Conservation (phyloP, 2,329 filamentous ascomycete species). For the Trichophyton schoenleinii region DNA sequence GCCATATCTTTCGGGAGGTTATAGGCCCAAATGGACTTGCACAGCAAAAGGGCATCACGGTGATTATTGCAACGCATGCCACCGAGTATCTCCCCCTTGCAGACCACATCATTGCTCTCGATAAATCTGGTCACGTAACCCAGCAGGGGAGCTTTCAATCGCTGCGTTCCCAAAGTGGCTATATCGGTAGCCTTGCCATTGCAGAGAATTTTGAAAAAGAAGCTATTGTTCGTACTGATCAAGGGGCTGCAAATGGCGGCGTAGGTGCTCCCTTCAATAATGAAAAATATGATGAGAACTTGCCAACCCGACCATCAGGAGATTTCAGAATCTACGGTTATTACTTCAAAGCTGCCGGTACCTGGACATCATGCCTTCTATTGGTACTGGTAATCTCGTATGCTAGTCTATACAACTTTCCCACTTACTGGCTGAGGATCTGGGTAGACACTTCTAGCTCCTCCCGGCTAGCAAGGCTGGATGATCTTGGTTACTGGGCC, state of each 20-base stretch:
- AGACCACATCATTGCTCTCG: background rate
- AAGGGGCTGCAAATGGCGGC: background rate
- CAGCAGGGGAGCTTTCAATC: background rate
- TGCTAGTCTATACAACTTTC: background rate
- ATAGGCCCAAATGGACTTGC: constrained; percentile 37
- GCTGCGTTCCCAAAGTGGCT: background rate
- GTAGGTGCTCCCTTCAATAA: background rate
- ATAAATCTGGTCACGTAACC: background rate
- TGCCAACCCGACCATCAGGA: background rate
- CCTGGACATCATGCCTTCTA: background rate
- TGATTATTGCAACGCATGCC: constrained; percentile 21
- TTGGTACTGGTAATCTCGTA: background rate
- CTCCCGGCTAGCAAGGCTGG: background rate
- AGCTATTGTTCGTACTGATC: background rate
- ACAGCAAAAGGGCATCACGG: constrained; percentile 26
- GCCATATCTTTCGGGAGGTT: constrained; percentile 36
- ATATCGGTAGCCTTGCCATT: background rate
- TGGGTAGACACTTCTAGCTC: background rate
- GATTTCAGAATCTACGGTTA: background rate
- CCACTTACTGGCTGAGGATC: background rate
- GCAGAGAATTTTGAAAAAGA: background rate
- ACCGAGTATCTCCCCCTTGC: constrained; percentile 20
- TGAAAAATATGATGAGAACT: background rate
- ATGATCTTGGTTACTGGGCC: constrained; percentile 12
- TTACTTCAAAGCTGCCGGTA: background rate